A percentile compares a stretch with the other conserved stretches of the same genome.
These are phyloP conservation scores for Orbilia brochopaga DNA, from an alignment of 2,329 filamentous ascomycete species.

Conservation along the genomic window DNA sequence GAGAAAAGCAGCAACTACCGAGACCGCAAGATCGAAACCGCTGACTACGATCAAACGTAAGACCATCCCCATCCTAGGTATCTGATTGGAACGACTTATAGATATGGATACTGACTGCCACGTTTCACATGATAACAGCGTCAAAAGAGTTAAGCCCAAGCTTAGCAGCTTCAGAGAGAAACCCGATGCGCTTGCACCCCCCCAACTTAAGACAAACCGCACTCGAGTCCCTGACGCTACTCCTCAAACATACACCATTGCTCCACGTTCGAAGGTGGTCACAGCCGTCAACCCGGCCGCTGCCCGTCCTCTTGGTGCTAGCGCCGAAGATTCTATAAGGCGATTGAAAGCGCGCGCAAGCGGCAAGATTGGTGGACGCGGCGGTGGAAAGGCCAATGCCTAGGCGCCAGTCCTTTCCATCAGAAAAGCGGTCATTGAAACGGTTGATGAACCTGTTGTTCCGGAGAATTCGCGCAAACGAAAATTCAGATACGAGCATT, in stretches of 20 bases:
- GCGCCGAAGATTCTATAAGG: conserved; percentile 54
- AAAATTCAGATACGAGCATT: neutral
- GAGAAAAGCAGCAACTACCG: conserved; percentile 94
- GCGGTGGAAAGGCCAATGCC: conserved; percentile 29
- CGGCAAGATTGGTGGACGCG: conserved; percentile 31
- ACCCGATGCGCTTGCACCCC: conserved; percentile 53
- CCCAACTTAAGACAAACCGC: conserved; percentile 53
- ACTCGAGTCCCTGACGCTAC: conserved; percentile 54
- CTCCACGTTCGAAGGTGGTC: conserved; percentile 51
- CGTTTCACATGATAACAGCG: neutral
- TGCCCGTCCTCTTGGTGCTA: conserved; percentile 53
- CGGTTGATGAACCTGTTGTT: conserved; percentile 9
- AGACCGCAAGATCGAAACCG: conserved; percentile 71
- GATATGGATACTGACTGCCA: neutral
- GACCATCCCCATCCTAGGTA: conserved; percentile 53
- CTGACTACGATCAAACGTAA: conserved; percentile 67
- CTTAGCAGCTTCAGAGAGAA: conserved; percentile 51
- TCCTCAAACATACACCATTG: conserved; percentile 54
- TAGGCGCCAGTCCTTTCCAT: conserved; percentile 29
- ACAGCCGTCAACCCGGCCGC: conserved; percentile 45
- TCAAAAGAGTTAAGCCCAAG: conserved; percentile 29
- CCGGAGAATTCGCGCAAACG: neutral
- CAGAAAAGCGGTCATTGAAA: conserved; percentile 15
- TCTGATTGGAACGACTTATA: conserved; percentile 16
- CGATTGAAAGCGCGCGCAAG: conserved; percentile 53